Conservation (phyloP, 805 yeast genomes). For the Saccharomyces paradoxus region DNA sequence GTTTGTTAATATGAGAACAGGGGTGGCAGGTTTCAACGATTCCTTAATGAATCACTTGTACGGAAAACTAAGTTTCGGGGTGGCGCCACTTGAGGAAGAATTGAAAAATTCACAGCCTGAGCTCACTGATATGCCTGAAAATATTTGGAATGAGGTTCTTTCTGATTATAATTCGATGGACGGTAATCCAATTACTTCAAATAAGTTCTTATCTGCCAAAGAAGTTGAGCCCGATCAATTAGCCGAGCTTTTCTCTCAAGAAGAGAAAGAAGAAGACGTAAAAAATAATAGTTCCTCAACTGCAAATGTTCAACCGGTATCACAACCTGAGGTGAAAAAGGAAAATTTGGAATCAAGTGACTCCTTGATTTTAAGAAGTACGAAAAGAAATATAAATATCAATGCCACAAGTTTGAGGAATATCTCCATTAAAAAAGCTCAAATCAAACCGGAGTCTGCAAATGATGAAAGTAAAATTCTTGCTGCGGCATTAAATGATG, state of each 20-base stretch:
- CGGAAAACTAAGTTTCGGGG: constrained; percentile 5
- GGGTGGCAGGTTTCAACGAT: constrained; percentile 19
- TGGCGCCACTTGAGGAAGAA: background rate
- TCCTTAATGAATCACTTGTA: constrained; percentile 16
- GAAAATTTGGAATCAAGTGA: background rate
- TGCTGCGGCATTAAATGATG: background rate
- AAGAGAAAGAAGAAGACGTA: background rate
- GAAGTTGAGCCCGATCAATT: background rate
- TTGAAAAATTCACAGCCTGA: background rate
- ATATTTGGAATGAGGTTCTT: background rate
- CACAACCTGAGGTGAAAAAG: background rate
- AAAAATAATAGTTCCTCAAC: background rate
- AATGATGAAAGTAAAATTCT: background rate
- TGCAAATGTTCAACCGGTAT: background rate
- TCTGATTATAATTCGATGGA: background rate
- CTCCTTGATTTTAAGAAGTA: background rate
- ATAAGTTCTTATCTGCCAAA: background rate
- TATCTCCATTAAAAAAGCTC: background rate
- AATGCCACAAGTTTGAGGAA: background rate
- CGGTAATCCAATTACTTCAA: background rate
- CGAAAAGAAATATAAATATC: background rate
- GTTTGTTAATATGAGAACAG: constrained; percentile 22
- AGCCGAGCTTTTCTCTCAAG: background rate
- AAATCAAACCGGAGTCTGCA: background rate
- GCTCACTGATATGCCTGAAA: background rate